Evolutionary conservation across 495 filamentous ascomycete genomes (phyloP).

Genomic region (Jackrogersella minutella): DNA sequence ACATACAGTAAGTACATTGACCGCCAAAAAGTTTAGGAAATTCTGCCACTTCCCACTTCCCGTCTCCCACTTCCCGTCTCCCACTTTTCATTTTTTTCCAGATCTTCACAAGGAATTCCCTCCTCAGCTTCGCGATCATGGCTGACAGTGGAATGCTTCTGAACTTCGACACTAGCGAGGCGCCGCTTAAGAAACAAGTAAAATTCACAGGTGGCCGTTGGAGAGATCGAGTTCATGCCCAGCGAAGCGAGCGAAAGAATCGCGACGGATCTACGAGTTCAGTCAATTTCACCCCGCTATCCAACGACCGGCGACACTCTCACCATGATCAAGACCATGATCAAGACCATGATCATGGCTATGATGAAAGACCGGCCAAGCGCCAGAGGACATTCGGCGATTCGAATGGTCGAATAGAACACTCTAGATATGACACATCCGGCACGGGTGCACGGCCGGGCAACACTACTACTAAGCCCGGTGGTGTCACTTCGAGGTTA

Average conservation of each 20-base stretch:
- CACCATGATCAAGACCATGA: slow-evolving; percentile 30
- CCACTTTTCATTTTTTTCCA: not conserved
- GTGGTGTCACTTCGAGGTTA: slow-evolving; percentile 80
- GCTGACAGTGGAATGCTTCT: slow-evolving; percentile 94
- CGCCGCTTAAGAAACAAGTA: slow-evolving; percentile 63
- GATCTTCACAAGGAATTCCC: slow-evolving; percentile 10
- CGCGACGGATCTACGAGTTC: slow-evolving; percentile 43
- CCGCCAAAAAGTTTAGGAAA: slow-evolving; percentile 43
- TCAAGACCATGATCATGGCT: not conserved
- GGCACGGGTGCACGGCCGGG: slow-evolving; percentile 25
- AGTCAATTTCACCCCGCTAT: slow-evolving; percentile 41
- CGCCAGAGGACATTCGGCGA: slow-evolving; percentile 48
- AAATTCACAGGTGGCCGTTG: slow-evolving; percentile 89
- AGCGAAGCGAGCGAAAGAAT: slow-evolving; percentile 69
- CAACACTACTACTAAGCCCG: slow-evolving; percentile 47
- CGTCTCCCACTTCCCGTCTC: not conserved
- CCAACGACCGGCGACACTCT: slow-evolving; percentile 33
- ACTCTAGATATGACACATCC: slow-evolving; percentile 27
- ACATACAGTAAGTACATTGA: not conserved
- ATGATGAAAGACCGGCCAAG: slow-evolving; percentile 50
- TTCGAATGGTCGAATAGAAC: slow-evolving; percentile 24
- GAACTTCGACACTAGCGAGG: slow-evolving; percentile 83
- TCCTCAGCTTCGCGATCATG: slow-evolving; percentile 60
- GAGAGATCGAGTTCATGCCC: slow-evolving; percentile 84
- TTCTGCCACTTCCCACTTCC: slow-evolving; percentile 29